These are phyloP conservation scores for Fragaria nilgerrensis DNA, from an alignment of 306 rosid species.

Conservation along the genomic window DNA sequence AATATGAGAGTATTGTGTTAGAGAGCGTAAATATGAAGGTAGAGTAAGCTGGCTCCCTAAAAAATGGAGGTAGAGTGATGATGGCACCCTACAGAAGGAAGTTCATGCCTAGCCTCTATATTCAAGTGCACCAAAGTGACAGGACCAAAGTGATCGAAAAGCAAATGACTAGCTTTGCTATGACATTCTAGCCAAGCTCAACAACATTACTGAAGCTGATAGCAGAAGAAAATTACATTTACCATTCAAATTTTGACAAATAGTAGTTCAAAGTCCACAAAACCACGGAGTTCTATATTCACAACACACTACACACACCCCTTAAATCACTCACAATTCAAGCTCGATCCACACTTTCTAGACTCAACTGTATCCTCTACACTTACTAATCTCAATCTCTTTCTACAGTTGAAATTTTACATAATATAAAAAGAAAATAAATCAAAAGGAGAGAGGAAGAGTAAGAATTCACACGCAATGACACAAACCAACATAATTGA, in stretches of 20 bases:
- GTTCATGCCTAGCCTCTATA: too few species aligned
- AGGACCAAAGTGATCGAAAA: neutral
- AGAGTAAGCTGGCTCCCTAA: too few species aligned
- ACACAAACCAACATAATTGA: slow-evolving; percentile 26
- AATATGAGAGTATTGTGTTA: too few species aligned
- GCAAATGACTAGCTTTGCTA: neutral
- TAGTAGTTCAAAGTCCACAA: slow-evolving; percentile 12
- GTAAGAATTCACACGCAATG: slow-evolving; percentile 24
- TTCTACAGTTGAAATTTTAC: slow-evolving; percentile 55
- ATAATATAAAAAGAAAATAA: neutral
- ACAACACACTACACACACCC: too few species aligned
- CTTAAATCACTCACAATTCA: neutral
- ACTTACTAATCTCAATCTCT: slow-evolving; percentile 25
- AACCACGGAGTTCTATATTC: neutral
- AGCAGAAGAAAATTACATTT: slow-evolving; percentile 1
- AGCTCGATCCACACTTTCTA: slow-evolving; percentile 28
- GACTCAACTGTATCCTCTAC: slow-evolving; percentile 39
- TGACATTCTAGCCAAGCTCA: neutral
- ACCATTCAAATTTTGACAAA: neutral
- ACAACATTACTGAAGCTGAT: neutral
- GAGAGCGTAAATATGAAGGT: too few species aligned
- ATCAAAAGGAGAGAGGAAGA: slow-evolving; percentile 12
- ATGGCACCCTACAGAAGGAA: too few species aligned
- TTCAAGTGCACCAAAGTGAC: neutral
- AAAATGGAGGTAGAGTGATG: too few species aligned